These are phyloP conservation scores for Ophiostoma fasciatum DNA, from an alignment of 2,329 filamentous ascomycete species.

Conservation along the genomic window DNA sequence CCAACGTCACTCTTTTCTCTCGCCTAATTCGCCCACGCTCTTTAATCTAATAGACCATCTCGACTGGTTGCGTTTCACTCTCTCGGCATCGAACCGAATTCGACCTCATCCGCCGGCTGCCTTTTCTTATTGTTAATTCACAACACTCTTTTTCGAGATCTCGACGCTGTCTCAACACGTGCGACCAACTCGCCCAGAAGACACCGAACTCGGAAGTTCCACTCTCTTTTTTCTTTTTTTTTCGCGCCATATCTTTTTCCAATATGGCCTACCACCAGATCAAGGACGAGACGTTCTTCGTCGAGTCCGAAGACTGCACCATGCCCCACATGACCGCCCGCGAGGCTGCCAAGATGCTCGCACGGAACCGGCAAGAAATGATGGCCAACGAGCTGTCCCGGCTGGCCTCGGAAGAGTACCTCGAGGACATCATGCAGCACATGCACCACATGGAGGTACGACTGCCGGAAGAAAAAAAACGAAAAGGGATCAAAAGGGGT, in stretches of 20 bases:
- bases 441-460: slow-evolving; percentile 87
- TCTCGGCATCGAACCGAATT: slow-evolving; percentile 20
- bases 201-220: slow-evolving; percentile 3
- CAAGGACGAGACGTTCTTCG: slow-evolving; percentile 35
- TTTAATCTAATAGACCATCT: slow-evolving; percentile 40
- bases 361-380: slow-evolving; percentile 70
- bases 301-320: slow-evolving; percentile 38
- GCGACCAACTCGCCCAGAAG: slow-evolving; percentile 6
- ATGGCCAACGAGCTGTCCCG: slow-evolving; percentile 82
- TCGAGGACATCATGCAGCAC: slow-evolving; percentile 86
- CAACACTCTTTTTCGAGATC: slow-evolving; percentile 19
- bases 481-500: no score
- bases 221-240: slow-evolving; percentile 13
- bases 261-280: slow-evolving; percentile 18
- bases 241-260: slow-evolving; percentile 2
- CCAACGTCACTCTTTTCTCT: slow-evolving; percentile 43
- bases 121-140: slow-evolving; percentile 7
- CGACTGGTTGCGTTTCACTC: slow-evolving; percentile 26
- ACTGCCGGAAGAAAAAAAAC: slow-evolving; percentile 7
- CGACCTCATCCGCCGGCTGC: slow-evolving; percentile 9
- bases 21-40: slow-evolving; percentile 36
- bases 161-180: background rate
- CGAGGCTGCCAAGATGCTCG: slow-evolving; percentile 64
- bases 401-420: slow-evolving; percentile 74
- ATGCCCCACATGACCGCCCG: slow-evolving; percentile 49